Percentiles rank a stretch among this genome's conserved stretches.
Conservation (phyloP, 805 yeast species). For the Barnettozyma populi region DNA sequence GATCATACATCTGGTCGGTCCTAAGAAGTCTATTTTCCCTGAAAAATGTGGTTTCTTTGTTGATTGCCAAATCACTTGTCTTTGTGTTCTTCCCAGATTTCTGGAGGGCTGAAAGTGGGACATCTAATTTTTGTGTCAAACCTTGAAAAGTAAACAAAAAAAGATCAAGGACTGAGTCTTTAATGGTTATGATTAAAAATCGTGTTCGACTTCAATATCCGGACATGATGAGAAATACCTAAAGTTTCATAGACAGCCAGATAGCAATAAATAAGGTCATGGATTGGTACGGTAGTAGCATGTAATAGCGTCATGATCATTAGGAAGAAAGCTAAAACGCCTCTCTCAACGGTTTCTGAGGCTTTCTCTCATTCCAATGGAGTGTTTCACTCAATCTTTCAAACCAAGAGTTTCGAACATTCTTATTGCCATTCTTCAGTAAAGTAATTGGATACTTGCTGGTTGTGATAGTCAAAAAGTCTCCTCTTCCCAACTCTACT, state of each 20-base stretch:
- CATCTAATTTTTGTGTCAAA: not conserved
- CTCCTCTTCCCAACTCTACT: constrained; percentile 28
- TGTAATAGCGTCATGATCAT: not conserved
- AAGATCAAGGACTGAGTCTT: not conserved
- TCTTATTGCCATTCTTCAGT: constrained; percentile 12
- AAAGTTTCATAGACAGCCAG: not conserved
- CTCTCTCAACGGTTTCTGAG: constrained; percentile 24
- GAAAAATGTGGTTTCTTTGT: not conserved
- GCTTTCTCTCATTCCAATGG: constrained; percentile 32
- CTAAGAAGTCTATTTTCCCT: not conserved
- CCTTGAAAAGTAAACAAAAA: not conserved
- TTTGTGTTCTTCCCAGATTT: not conserved
- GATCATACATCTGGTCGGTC: not conserved
- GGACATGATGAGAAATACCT: no score
- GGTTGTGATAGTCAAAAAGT: constrained; percentile 30
- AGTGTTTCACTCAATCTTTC: constrained; percentile 29
- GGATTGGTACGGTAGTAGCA: not conserved
- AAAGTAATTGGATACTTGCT: constrained; percentile 30
- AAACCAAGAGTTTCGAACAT: constrained; percentile 24
- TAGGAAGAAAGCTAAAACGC: not conserved
- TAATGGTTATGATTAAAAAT: no score
- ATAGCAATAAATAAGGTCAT: no score
- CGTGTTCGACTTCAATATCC: not conserved
- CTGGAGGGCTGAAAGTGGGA: not conserved
- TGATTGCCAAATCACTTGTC: not conserved